Percentiles rank a stretch among this genome's conserved stretches.
phyloP scores from a whole-genome alignment of 768 basidiomycete genomes.

The Clavaria fumosa region DNA sequence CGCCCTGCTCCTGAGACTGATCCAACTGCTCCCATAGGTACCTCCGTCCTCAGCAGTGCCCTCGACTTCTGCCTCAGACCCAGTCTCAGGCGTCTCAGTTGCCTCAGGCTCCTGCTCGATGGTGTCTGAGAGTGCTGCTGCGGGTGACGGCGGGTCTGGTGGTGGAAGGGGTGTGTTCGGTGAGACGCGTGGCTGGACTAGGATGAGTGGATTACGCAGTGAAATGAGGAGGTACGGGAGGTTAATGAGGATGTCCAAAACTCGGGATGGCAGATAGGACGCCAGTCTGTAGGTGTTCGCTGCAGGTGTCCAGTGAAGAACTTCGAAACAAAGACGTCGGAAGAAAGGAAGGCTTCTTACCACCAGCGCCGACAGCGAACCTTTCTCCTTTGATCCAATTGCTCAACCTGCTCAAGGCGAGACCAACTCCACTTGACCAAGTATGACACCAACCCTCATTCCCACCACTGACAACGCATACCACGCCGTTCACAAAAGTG shows the following conservation, averaged over 20 bases:
- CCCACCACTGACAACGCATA: constrained; percentile 45
- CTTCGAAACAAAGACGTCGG: constrained; percentile 3
- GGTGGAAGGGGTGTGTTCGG: constrained; percentile 7
- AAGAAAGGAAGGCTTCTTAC: constrained; percentile 27
- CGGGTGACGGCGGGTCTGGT: constrained; percentile 1
- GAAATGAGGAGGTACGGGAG: constrained; percentile 52
- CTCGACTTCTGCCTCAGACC: constrained; percentile 45
- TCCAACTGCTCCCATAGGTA: constrained; percentile 54
- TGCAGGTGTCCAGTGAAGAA: constrained; percentile 15
- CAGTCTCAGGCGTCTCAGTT: constrained; percentile 24
- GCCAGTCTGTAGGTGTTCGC: constrained; percentile 57
- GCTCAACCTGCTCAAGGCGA: constrained; percentile 31
- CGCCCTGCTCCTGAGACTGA: constrained; percentile 45
- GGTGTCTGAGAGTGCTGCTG: no score
- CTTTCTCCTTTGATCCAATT: constrained; percentile 53
- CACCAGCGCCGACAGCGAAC: constrained; percentile 66
- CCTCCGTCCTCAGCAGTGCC: constrained; percentile 26
- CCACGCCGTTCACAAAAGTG: constrained; percentile 41
- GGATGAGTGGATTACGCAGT: constrained; percentile 44
- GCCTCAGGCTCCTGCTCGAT: constrained; percentile 13
- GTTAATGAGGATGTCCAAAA: constrained; percentile 51
- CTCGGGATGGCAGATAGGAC: constrained; percentile 46
- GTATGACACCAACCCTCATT: constrained; percentile 22
- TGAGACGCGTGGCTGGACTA: constrained; percentile 24
- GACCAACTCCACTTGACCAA: constrained; percentile 25